phyloP scores from a whole-genome alignment of 2,329 filamentous ascomycete genomes.

The Epichloe amarillans region DNA sequence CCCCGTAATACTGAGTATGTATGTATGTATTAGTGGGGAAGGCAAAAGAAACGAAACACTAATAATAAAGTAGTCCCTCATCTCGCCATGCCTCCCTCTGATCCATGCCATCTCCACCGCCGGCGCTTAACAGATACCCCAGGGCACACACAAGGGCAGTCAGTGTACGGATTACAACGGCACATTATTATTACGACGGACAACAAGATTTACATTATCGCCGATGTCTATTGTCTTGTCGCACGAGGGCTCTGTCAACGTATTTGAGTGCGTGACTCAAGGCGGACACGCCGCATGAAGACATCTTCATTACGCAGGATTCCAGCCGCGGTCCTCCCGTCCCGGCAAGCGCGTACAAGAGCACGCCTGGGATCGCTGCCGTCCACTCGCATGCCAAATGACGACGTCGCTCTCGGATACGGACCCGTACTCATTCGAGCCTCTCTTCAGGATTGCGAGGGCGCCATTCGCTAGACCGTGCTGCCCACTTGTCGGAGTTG shows the following conservation, averaged over 20 bases:
- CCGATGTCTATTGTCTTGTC: not conserved
- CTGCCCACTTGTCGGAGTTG: too few relatives aligned
- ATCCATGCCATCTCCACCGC: not conserved
- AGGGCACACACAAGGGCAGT: too few relatives aligned
- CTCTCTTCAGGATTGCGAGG: too few relatives aligned
- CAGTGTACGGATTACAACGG: too few relatives aligned
- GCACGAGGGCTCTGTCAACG: not conserved
- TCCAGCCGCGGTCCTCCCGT: not conserved
- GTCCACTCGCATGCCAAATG: not conserved
- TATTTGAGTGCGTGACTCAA: not conserved
- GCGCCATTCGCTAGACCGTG: too few relatives aligned
- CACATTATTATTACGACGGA: not conserved
- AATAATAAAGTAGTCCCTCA: not conserved
- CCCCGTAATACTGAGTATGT: not conserved
- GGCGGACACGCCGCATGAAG: not conserved
- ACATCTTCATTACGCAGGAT: not conserved
- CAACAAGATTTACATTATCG: not conserved
- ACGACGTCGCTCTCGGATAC: not conserved
- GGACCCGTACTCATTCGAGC: too few relatives aligned
- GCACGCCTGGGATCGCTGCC: not conserved
- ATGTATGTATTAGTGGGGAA: not conserved
- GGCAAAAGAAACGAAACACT: slow-evolving; percentile 4
- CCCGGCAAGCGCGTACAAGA: not conserved
- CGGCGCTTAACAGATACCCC: not conserved
- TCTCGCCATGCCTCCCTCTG: not conserved